A percentile compares a stretch with the other conserved stretches of the same genome.
Conservation (phyloP, 805 yeast genomes). For the Candida sanyiensis region DNA sequence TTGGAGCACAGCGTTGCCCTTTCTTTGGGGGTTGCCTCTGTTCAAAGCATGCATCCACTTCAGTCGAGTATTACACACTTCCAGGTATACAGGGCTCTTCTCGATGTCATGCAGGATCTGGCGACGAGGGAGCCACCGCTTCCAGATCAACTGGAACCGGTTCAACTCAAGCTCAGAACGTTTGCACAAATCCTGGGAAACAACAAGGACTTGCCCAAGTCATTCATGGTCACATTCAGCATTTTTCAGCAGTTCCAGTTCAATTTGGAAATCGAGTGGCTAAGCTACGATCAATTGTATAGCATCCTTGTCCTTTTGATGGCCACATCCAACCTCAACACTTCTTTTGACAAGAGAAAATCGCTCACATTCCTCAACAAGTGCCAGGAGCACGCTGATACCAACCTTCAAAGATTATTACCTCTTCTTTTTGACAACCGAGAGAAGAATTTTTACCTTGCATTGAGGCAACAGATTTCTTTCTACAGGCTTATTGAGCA, state of each 20-base stretch:
- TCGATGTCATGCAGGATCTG: constrained; percentile 5
- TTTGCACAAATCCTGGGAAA: constrained; percentile 8
- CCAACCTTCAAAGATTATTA: background rate
- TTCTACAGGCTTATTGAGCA: constrained; percentile 17
- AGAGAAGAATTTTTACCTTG: background rate
- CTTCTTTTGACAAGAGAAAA: constrained; percentile 21
- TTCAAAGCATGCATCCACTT: constrained; percentile 2
- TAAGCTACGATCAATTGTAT: constrained; percentile 9
- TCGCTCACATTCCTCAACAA: constrained; percentile 8
- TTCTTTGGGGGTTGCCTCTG: constrained; percentile 1
- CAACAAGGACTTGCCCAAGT: background rate
- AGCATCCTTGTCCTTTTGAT: constrained; percentile 8
- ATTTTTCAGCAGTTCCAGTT: background rate
- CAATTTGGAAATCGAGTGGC: constrained; percentile 6
- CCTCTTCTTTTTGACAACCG: background rate
- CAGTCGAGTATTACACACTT: constrained; percentile 3
- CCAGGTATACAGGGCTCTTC: background rate
- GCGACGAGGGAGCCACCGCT: background rate
- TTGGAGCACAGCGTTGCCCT: constrained; percentile 5
- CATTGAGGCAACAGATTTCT: constrained; percentile 2
- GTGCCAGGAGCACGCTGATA: constrained; percentile 3
- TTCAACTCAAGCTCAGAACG: constrained; percentile 4
- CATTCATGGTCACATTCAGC: constrained; percentile 1
- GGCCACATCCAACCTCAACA: constrained; percentile 13
- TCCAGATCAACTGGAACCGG: background rate